phyloP scores from a whole-genome alignment of 331 rosid species.

The Quercus phellos region DNA sequence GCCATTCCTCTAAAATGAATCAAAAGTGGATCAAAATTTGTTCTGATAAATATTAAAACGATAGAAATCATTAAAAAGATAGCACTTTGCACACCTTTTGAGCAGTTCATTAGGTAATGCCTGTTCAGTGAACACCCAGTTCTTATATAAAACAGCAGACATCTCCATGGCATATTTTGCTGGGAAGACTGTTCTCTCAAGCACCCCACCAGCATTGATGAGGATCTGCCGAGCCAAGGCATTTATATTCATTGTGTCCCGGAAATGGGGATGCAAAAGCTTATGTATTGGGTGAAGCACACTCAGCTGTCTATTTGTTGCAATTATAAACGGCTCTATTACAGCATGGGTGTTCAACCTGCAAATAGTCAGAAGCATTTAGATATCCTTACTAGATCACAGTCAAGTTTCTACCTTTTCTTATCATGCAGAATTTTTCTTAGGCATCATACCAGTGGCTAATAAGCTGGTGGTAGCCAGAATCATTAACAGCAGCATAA shows the following conservation, averaged over 20 bases:
- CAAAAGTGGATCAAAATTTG: conserved; percentile 4
- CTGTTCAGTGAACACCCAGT: conserved; percentile 80
- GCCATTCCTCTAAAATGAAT: conserved; percentile 67
- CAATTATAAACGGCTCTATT: conserved; percentile 88
- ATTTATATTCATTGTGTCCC: conserved; percentile 91
- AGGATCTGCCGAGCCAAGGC: conserved; percentile 88
- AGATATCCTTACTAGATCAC: neutral
- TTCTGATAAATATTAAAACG: neutral
- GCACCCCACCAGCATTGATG: conserved; percentile 80
- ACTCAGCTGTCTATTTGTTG: conserved; percentile 77
- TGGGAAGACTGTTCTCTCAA: conserved; percentile 92
- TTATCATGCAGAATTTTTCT: neutral
- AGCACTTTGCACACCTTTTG: conserved; percentile 49
- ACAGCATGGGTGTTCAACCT: conserved; percentile 92
- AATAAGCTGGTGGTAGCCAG: conserved; percentile 89
- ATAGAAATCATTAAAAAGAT: neutral
- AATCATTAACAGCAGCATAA: conserved; percentile 81
- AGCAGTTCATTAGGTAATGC: conserved; percentile 75
- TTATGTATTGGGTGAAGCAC: conserved; percentile 77
- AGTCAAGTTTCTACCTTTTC: conserved; percentile 1
- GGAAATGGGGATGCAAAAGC: conserved; percentile 81
- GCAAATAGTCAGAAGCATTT: conserved; percentile 12
- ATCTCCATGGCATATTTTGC: conserved; percentile 76
- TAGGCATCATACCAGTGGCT: conserved; percentile 74
- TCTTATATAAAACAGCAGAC: conserved; percentile 61